phyloP scores from a whole-genome alignment of 306 rosid species.

The Begonia fuchsioides region DNA sequence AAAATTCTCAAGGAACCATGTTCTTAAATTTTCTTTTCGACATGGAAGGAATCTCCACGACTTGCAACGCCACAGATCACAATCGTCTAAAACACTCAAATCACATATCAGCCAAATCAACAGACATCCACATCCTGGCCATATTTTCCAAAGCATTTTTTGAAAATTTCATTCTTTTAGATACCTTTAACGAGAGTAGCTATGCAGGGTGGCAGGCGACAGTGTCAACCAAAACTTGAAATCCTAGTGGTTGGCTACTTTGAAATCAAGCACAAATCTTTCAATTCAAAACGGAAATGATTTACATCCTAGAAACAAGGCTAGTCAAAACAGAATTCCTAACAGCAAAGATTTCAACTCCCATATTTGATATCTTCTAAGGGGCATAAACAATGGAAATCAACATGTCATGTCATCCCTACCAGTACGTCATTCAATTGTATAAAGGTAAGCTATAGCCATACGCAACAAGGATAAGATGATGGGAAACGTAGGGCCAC shows the following conservation, averaged over 20 bases:
- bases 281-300: not conserved
- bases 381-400: not conserved
- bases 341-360: no score
- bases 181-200: constrained; percentile 4
- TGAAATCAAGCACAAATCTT: not conserved
- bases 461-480: not conserved
- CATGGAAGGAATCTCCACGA: no score
- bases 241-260: not conserved
- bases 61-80: constrained; percentile 2
- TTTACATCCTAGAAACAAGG: no score
- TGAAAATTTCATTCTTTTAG: not conserved
- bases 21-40: constrained; percentile 20
- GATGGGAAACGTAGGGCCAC: not conserved
- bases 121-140: not conserved
- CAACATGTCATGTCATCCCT: not conserved
- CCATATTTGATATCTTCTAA: no score
- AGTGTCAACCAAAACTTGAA: constrained; percentile 15
- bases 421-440: not conserved
- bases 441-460: not conserved
- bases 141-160: no score
- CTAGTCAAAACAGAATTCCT: no score
- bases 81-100: constrained; percentile 17
- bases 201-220: constrained; percentile 14
- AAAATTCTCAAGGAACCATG: constrained; percentile 15
- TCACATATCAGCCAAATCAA: not conserved